Conservation (phyloP, 179 eudicot species). For the Pouteria campechiana region DNA sequence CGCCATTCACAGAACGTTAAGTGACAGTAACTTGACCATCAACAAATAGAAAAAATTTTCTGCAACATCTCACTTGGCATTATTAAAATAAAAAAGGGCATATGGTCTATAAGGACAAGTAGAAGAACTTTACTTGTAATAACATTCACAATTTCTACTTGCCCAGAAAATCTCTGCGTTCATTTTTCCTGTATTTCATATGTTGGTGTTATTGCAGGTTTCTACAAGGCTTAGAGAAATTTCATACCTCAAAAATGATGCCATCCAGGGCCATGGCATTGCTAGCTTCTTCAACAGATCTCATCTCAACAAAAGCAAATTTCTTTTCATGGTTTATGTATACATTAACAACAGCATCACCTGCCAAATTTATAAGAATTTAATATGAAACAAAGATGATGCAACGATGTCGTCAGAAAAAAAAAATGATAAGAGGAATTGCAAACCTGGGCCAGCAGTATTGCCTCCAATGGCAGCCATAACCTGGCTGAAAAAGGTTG, state of each 20-base stretch:
- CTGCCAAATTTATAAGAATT: constrained; percentile 37
- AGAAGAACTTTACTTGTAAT: too few relatives aligned
- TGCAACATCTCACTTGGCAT: too few relatives aligned
- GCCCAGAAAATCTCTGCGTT: not conserved
- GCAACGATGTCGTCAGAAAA: not conserved
- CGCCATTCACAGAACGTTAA: too few relatives aligned
- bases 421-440: not conserved
- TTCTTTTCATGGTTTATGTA: constrained; percentile 95
- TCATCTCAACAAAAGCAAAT: constrained; percentile 69
- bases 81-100: too few relatives aligned
- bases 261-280: constrained; percentile 98
- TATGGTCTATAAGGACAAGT: too few relatives aligned
- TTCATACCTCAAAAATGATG: constrained; percentile 70
- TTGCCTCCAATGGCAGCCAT: constrained; percentile 95
- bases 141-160: too few relatives aligned
- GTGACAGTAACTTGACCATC: too few relatives aligned
- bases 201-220: not conserved
- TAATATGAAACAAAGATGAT: not conserved
- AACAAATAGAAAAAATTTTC: too few relatives aligned
- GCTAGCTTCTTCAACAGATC: constrained; percentile 99
- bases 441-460: constrained; percentile 95
- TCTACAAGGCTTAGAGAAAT: not conserved
- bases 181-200: not conserved
- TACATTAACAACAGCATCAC: constrained; percentile 96
- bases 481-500: constrained; percentile 88